Evolutionary conservation across 805 yeast species (phyloP).

Genomic region (Yarrowia hollandica): DNA sequence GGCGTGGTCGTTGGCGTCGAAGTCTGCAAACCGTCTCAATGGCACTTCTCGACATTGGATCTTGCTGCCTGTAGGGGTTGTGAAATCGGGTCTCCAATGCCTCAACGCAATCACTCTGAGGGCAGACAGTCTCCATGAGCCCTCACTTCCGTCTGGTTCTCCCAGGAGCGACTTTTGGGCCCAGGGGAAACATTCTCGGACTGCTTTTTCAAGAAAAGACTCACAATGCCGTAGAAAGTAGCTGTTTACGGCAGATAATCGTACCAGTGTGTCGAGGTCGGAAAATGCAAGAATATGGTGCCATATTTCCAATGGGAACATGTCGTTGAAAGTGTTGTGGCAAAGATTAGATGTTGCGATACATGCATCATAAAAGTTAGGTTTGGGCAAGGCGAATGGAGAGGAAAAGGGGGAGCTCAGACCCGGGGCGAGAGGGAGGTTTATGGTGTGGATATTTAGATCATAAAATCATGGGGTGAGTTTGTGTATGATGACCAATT

Average conservation of each 20-base stretch:
- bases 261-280: neutral
- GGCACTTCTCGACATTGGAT: neutral
- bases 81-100: neutral
- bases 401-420: too few species aligned
- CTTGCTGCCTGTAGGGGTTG: neutral
- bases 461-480: too few species aligned
- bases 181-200: constrained; percentile 1
- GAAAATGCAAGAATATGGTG: neutral
- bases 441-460: too few species aligned
- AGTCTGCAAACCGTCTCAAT: neutral
- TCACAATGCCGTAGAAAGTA: neutral
- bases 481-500: too few species aligned
- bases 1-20: neutral
- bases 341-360: too few species aligned
- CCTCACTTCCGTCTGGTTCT: neutral
- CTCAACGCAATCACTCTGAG: neutral
- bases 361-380: too few species aligned
- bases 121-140: constrained; percentile 1
- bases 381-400: too few species aligned
- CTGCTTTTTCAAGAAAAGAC: neutral
- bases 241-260: neutral
- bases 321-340: neutral
- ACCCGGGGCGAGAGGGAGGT: too few species aligned
- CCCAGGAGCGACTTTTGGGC: neutral
- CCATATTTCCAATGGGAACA: constrained; percentile 18